Evolutionary conservation across 73 alveolate genomes (phyloP).

Genomic region (Paramecium sonneborni): DNA sequence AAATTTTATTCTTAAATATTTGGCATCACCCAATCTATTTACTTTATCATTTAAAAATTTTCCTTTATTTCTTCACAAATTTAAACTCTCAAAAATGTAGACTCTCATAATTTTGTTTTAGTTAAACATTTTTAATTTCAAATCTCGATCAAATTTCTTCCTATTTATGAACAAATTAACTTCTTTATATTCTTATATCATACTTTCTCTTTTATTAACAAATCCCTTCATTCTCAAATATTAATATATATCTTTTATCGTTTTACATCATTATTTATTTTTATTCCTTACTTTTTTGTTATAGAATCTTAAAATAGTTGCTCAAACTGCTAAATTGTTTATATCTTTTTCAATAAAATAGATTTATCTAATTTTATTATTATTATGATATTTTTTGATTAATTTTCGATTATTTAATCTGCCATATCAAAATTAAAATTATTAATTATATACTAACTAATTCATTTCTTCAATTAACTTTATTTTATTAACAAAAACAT

Average conservation of each 20-base stretch:
- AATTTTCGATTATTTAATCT: not conserved
- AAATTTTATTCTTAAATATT: no score
- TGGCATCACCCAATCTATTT: no score
- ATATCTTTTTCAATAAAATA: not conserved
- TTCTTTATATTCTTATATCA: not conserved
- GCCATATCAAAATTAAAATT: not conserved
- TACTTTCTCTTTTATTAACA: constrained; percentile 6
- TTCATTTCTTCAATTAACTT: not conserved
- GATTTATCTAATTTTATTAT: not conserved
- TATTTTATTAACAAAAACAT: not conserved
- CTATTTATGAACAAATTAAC: constrained; percentile 76
- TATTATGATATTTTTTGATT: not conserved
- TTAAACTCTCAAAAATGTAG: no score
- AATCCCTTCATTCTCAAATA: not conserved
- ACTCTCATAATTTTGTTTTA: no score
- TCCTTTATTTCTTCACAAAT: no score
- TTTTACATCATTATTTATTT: no score
- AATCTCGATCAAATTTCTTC: constrained; percentile 90
- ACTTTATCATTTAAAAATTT: no score
- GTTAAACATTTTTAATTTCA: constrained; percentile 77
- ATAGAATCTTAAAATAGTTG: no score
- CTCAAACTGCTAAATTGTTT: not conserved
- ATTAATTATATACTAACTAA: not conserved
- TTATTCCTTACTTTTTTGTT: no score
- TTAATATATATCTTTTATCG: not conserved